Evolutionary conservation across 106 monocot genomes (phyloP).

Genomic region (Iris macrosiphon): DNA sequence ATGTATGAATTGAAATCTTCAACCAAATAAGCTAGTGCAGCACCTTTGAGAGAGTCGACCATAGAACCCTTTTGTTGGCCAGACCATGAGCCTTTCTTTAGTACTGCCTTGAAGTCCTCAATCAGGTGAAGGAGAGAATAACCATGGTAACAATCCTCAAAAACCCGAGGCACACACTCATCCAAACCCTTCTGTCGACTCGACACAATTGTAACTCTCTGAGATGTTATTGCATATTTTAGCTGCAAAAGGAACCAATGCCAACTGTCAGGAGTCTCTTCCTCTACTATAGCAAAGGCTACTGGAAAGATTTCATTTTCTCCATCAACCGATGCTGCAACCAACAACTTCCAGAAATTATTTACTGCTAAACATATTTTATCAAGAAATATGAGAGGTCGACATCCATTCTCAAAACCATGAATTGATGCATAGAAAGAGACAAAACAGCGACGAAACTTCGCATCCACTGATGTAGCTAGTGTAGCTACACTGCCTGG

Average conservation of each 20-base stretch:
- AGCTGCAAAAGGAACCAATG: slow-evolving; percentile 74
- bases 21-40: slow-evolving; percentile 44
- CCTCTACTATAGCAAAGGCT: slow-evolving; percentile 47
- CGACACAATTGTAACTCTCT: slow-evolving; percentile 55
- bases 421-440: slow-evolving; percentile 59
- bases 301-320: slow-evolving; percentile 64
- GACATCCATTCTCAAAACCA: slow-evolving; percentile 80
- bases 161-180: slow-evolving; percentile 39
- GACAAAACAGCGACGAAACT: slow-evolving; percentile 53
- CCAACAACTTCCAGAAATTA: slow-evolving; percentile 51
- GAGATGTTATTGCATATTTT: slow-evolving; percentile 39
- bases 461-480: slow-evolving; percentile 44
- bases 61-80: slow-evolving; percentile 40
- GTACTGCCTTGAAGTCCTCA: slow-evolving; percentile 54
- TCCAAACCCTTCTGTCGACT: slow-evolving; percentile 45
- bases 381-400: slow-evolving; percentile 62
- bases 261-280: slow-evolving; percentile 64
- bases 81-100: slow-evolving; percentile 49
- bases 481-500: slow-evolving; percentile 63
- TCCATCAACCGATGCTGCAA: slow-evolving; percentile 63
- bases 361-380: slow-evolving; percentile 45
- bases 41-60: slow-evolving; percentile 29
- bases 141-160: slow-evolving; percentile 57
- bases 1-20: slow-evolving; percentile 67
- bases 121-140: slow-evolving; percentile 48